Conservation (phyloP, 1,139 yeast species). For the Taiozyma onychis region DNA sequence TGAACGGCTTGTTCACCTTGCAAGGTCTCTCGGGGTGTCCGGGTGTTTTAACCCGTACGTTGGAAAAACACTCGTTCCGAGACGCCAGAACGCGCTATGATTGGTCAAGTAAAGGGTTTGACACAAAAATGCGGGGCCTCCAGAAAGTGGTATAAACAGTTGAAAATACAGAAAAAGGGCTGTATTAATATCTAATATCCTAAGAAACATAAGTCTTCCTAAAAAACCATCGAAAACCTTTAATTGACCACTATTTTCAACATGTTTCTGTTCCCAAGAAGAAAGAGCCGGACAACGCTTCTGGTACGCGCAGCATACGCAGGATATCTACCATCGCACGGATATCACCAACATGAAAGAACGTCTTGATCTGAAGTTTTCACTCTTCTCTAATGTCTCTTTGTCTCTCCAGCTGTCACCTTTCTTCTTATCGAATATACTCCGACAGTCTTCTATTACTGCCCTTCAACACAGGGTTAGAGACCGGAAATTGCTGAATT, state of each 20-base stretch:
- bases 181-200: too few relatives aligned
- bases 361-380: background rate
- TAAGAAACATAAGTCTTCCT: background rate
- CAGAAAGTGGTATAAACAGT: background rate
- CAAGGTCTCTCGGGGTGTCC: background rate
- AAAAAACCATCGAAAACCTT: background rate
- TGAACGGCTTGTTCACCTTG: too few relatives aligned
- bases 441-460: background rate
- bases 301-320: background rate
- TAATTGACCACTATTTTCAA: background rate
- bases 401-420: background rate
- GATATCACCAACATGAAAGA: background rate
- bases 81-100: background rate
- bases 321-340: background rate
- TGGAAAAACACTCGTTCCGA: slow-evolving; percentile 2
- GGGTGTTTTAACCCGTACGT: background rate
- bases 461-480: background rate
- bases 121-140: background rate
- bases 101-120: background rate
- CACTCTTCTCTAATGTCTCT: background rate
- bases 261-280: background rate
- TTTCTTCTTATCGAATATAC: background rate
- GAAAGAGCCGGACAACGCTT: background rate
- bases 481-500: background rate
- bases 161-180: background rate